Evolutionary conservation across 345 rosid species (phyloP).

Genomic region (Eucalyptus grandis): DNA sequence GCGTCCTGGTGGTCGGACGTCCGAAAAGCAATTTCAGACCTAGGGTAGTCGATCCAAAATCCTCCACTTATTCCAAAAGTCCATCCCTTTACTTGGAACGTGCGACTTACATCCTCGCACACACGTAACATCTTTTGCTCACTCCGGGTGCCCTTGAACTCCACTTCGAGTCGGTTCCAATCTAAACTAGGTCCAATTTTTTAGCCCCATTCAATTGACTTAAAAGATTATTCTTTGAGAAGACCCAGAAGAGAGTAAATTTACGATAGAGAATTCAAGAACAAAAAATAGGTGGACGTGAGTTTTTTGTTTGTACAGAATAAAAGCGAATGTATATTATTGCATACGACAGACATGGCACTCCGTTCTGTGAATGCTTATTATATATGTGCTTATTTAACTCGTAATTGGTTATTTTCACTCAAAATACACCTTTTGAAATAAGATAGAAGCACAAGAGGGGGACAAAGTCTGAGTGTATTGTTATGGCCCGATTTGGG

Average conservation of each 20-base stretch:
- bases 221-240: background rate
- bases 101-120: background rate
- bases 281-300: background rate
- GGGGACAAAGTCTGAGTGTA: background rate
- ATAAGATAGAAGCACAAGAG: background rate
- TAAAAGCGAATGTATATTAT: background rate
- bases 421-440: background rate
- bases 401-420: background rate
- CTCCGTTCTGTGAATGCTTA: background rate
- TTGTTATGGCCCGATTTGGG: too few species aligned
- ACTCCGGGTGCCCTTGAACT: background rate
- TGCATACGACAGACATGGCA: background rate
- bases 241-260: background rate
- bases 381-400: too few species aligned
- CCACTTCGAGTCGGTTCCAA: background rate
- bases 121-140: background rate
- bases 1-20: background rate
- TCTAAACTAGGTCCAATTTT: background rate
- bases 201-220: background rate
- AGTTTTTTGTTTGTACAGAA: background rate
- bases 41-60: background rate
- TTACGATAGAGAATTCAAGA: background rate
- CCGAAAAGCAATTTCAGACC: background rate
- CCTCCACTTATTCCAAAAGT: background rate
- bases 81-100: background rate